These are phyloP conservation scores for Pezicula radicicola DNA, from an alignment of 2,329 filamentous ascomycete genomes.

Conservation along the genomic window DNA sequence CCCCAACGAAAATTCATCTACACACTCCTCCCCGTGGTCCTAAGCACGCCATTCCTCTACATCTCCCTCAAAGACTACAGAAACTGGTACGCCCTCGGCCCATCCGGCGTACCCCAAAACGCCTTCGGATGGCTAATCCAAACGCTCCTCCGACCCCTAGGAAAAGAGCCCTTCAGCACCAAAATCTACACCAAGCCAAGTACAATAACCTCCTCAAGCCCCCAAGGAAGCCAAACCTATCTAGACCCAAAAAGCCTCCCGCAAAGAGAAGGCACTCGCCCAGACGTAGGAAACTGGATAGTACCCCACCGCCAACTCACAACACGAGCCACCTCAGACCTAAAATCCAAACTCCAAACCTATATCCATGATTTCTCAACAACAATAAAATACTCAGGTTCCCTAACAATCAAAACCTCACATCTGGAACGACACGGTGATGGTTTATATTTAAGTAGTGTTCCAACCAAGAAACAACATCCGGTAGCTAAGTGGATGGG, in stretches of 20 bases:
- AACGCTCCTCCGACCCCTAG: constrained; percentile 11
- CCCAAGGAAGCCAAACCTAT: not conserved
- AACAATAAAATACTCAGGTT: not conserved
- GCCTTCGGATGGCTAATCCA: constrained; percentile 30
- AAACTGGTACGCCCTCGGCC: constrained; percentile 32
- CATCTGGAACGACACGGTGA: constrained; percentile 1
- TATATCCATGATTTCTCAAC: not conserved
- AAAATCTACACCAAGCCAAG: not conserved
- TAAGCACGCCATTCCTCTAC: constrained; percentile 1
- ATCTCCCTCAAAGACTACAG: constrained; percentile 27
- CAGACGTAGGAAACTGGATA: constrained; percentile 1
- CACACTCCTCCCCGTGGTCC: too few species aligned
- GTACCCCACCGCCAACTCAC: constrained; percentile 2
- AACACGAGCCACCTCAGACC: not conserved
- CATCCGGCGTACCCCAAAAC: constrained; percentile 33
- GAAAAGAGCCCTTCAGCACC: not conserved
- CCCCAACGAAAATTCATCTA: too few species aligned
- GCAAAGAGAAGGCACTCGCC: not conserved
- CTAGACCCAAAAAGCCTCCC: constrained; percentile 1
- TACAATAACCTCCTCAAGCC: not conserved
- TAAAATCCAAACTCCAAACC: not conserved
- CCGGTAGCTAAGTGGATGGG: not conserved
- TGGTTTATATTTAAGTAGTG: constrained; percentile 1
- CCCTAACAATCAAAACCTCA: not conserved
- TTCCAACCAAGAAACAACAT: not conserved